Base-by-base conservation (phyloP, 202 grass and related monocot species). In the Schoenoplectus tabernaemontani region DNA sequence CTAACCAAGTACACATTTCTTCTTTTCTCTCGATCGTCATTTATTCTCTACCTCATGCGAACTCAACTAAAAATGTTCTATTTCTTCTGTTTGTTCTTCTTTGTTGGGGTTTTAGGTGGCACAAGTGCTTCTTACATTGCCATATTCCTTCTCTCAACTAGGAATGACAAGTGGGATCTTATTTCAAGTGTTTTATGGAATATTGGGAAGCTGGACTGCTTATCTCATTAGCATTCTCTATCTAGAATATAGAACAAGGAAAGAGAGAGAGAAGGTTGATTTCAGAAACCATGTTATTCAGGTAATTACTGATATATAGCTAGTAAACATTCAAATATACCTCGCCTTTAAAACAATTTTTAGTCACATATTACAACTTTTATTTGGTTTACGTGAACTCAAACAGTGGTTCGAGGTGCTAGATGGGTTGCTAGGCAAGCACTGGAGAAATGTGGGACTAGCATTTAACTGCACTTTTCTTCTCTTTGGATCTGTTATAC, bases 271-370 rank as follows among this genome's bases (percentile, higher is more conserved):
- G 20, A 97, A 97, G 89, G 79, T 58, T 24, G 93, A 97, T 86
- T 97, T 90, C 84, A 85, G 93, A 63, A 91, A 93, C 87, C 93
- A 97, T 86, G 94, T 97, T 50, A 97, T 97, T 79, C 94, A 97
- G 91, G 95, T 97, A 80, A 22, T 1, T 26, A 75, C 15, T n/a
- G 2, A 72, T 5, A 6, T 56, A n/a, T n/a, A 56, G 1, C 44
- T 51, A 34, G 26, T n/a, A 53, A 17, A 22, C 32, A 59, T 53
- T 39, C 4, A 60, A 6, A 47, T 37, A 9, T 28, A 48, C n/a
- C 17, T 50, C 46, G 0, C 0, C 41, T 57, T 37, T 57, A 36
- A 4, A 70, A 42, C 26, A 9, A 54, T 17, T 53, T 53, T 73
- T 17, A 73, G 15, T 4, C 13, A 33, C 69, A 34, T 54, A 54